Percentiles rank a stretch among this genome's conserved stretches.
These are phyloP conservation scores for Mallotus nudiflorus DNA, from an alignment of 345 rosid species.

Conservation along the genomic window DNA sequence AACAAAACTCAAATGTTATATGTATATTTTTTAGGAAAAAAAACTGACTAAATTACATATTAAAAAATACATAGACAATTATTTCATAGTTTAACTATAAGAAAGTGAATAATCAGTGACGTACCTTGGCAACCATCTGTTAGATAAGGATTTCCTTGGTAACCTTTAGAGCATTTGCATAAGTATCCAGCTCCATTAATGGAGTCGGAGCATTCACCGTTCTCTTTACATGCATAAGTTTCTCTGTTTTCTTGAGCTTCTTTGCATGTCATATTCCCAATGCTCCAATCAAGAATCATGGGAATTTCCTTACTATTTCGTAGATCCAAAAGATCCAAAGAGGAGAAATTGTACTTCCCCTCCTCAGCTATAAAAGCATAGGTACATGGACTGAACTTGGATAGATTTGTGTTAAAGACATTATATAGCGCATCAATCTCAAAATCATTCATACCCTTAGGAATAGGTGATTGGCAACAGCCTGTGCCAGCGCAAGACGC, in stretches of 20 bases:
- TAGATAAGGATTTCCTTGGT: conserved; percentile 28
- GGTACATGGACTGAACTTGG: conserved; percentile 16
- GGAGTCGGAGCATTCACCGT: conserved; percentile 18
- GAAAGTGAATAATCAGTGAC: too few species aligned
- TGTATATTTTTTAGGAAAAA: too few species aligned
- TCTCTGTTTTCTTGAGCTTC: neutral
- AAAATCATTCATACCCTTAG: neutral
- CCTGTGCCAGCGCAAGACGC: neutral
- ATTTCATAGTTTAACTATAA: too few species aligned
- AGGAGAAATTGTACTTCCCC: conserved; percentile 8
- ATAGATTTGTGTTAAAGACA: neutral
- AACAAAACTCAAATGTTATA: too few species aligned
- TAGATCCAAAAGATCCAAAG: neutral
- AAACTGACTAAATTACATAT: too few species aligned
- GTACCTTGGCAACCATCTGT: conserved; percentile 32
- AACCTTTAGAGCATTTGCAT: conserved; percentile 22
- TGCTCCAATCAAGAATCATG: conserved; percentile 36
- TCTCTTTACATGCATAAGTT: conserved; percentile 13
- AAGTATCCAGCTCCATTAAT: conserved; percentile 13
- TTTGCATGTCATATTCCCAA: conserved; percentile 28
- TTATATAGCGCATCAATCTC: neutral
- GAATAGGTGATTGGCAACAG: neutral
- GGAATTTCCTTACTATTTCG: conserved; percentile 1
- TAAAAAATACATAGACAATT: too few species aligned
- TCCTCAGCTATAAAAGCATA: conserved; percentile 18